Percentiles rank a stretch among this genome's conserved stretches.
These are phyloP conservation scores for Ustulina deusta DNA, from an alignment of 2,329 filamentous ascomycete species.

Conservation along the genomic window DNA sequence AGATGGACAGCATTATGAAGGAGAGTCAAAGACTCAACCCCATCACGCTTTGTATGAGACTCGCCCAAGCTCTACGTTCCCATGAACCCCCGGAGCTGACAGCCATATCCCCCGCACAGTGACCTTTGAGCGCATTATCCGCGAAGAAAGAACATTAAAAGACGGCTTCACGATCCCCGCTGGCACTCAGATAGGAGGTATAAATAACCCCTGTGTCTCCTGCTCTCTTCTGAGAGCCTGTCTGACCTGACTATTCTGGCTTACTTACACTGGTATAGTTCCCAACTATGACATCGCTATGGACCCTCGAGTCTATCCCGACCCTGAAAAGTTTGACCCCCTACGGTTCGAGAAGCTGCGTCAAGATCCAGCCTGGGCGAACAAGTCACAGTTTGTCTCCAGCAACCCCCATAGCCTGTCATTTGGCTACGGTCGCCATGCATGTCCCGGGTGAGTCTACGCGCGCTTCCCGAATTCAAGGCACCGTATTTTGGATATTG, in stretches of 20 bases:
- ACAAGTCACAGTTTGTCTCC: conserved; percentile 50
- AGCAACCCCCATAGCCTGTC: conserved; percentile 47
- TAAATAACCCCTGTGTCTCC: no score
- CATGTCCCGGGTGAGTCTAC: conserved; percentile 51
- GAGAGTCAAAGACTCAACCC: conserved; percentile 52
- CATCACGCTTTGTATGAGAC: not conserved
- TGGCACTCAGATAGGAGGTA: conserved; percentile 39
- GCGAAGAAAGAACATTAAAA: conserved; percentile 42
- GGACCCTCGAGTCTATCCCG: conserved; percentile 36
- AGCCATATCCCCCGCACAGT: conserved; percentile 27
- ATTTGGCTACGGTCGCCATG: conserved; percentile 56
- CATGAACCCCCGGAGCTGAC: no score
- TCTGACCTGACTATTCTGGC: no score
- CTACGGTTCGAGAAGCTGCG: conserved; percentile 45
- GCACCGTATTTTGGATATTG: not conserved
- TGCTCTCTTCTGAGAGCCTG: no score
- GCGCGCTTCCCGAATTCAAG: not conserved
- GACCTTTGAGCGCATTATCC: conserved; percentile 41
- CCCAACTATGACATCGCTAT: conserved; percentile 41
- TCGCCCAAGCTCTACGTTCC: not conserved
- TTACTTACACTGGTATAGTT: conserved; percentile 34
- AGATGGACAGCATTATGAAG: conserved; percentile 54
- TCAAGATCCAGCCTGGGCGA: conserved; percentile 32
- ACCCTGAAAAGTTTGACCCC: conserved; percentile 43
- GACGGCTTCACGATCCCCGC: conserved; percentile 50